A percentile compares a stretch with the other conserved stretches of the same genome.
These are phyloP conservation scores for Acer saccharum DNA, from an alignment of 345 rosid species.

Conservation along the genomic window DNA sequence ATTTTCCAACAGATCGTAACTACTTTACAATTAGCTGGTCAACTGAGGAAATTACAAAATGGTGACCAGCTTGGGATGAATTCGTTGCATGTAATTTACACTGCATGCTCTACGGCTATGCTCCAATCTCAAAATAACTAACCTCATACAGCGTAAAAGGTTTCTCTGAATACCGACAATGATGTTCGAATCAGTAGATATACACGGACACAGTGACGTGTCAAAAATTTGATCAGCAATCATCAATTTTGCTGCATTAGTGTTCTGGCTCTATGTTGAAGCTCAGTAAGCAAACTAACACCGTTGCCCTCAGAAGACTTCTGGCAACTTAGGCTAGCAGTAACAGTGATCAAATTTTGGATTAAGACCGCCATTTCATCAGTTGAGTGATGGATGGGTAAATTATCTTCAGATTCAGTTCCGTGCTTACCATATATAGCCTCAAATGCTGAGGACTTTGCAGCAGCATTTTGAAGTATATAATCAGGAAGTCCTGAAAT, in stretches of 20 bases:
- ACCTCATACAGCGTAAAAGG: not conserved
- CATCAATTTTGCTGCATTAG: slow-evolving; percentile 40
- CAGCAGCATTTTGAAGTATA: slow-evolving; percentile 66
- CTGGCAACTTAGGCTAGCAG: slow-evolving; percentile 13
- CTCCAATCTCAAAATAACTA: not conserved
- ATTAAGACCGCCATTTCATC: slow-evolving; percentile 36
- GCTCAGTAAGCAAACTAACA: slow-evolving; percentile 32
- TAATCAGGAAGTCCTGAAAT: slow-evolving; percentile 72
- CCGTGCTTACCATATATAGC: slow-evolving; percentile 48
- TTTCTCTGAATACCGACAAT: not conserved
- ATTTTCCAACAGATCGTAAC: not conserved
- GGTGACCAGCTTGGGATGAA: not conserved
- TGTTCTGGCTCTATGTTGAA: slow-evolving; percentile 52
- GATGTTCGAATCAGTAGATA: not conserved
- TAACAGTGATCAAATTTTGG: slow-evolving; percentile 36
- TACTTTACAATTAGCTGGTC: slow-evolving; percentile 9
- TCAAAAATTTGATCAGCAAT: not conserved
- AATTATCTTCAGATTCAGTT: slow-evolving; percentile 21
- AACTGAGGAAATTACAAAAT: not conserved
- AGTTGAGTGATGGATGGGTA: slow-evolving; percentile 11
- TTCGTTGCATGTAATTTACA: not conserved
- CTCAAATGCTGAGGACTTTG: slow-evolving; percentile 75
- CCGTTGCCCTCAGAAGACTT: slow-evolving; percentile 22
- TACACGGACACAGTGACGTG: not conserved
- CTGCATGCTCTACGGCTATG: not conserved